Base-by-base conservation (phyloP, 768 basidiomycete species). In the Lactifluus hygrophoroides region DNA sequence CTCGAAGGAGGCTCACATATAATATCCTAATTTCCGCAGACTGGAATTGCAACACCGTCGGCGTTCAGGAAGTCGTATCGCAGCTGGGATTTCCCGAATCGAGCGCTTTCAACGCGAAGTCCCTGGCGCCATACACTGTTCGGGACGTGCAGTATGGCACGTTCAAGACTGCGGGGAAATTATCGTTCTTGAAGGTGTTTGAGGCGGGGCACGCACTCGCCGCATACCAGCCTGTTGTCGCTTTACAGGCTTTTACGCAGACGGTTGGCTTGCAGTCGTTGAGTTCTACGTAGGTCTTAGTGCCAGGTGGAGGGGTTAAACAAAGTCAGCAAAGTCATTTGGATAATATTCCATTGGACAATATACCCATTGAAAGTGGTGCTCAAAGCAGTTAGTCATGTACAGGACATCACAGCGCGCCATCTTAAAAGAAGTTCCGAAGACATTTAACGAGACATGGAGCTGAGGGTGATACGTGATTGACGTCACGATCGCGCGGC, bases 21-120 rank as follows among this genome's bases (percentile, higher is more conserved):
- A 69, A 54, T 74, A 10, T 5, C 9, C 8, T 23, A 77, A 32
- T 34, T 9, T 34, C 28, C 28, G 1, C 75, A 37, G 76, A 79
- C 64, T 79, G 74, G 61, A 76, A 78, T 49, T 61, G 74, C 54
- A 79, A 79, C 63, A 77, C 68, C 54, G 63, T 70, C 23, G 78
- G 79, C 16, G 72, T 79, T 16, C 76, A 79, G 66, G 72, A 74
- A 0, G 76, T 79, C 75, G 75, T 79, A 46, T 70, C 80, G 1
- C 55, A 72, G 19, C 77, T 77, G 25, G 67, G 70, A 40, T 76
- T 75, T 62, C 70, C 70, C 4, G 8, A 37, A 16, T 35, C 52
- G 19, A 6, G 71, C 1, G 19, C 66, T 14, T 79, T 72, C 64
- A 69, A 74, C 46, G 60, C 67, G 17, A 73, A 77, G 58, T 30